Percentiles rank a stretch among this genome's conserved stretches.
These are phyloP conservation scores for Globisporangium lucens DNA, from an alignment of 352 stramenopile genomes.

Conservation along the genomic window DNA sequence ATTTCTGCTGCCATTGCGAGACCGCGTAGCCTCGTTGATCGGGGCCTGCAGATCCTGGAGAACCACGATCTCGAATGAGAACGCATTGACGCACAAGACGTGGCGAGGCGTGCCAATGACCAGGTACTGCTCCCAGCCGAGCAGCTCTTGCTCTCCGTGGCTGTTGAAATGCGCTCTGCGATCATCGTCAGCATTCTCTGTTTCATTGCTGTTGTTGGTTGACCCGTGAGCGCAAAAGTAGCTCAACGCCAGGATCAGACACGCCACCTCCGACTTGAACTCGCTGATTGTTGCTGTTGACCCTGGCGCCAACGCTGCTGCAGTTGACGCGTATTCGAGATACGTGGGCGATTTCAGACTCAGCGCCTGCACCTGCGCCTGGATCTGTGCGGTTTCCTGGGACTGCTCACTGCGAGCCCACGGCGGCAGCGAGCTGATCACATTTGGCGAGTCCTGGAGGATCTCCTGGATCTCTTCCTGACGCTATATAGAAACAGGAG, in stretches of 20 bases:
- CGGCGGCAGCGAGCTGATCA: slow-evolving; percentile 63
- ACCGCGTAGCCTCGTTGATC: not conserved
- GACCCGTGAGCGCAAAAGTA: slow-evolving; percentile 40
- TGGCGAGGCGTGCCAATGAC: slow-evolving; percentile 46
- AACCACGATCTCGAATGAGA: slow-evolving; percentile 60
- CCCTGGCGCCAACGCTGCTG: not conserved
- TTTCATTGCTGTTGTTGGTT: not conserved
- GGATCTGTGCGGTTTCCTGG: slow-evolving; percentile 33
- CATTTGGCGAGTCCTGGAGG: slow-evolving; percentile 45
- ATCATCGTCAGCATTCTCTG: not conserved
- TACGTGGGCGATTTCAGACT: slow-evolving; percentile 5
- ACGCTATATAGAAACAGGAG: slow-evolving; percentile 11
- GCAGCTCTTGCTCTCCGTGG: slow-evolving; percentile 42
- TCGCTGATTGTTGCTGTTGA: slow-evolving; percentile 10
- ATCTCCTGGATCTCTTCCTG: slow-evolving; percentile 44
- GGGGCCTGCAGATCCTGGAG: slow-evolving; percentile 51
- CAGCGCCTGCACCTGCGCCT: slow-evolving; percentile 22
- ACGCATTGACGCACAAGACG: slow-evolving; percentile 56
- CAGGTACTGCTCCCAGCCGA: slow-evolving; percentile 54
- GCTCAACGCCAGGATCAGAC: slow-evolving; percentile 40
- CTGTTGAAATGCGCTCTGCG: slow-evolving; percentile 36
- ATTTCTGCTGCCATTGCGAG: slow-evolving; percentile 6
- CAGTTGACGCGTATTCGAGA: slow-evolving; percentile 19
- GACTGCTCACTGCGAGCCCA: slow-evolving; percentile 58
- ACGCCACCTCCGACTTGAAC: slow-evolving; percentile 36